These are phyloP conservation scores for Aquilaria sinensis DNA, from an alignment of 345 rosid species.

Conservation along the genomic window DNA sequence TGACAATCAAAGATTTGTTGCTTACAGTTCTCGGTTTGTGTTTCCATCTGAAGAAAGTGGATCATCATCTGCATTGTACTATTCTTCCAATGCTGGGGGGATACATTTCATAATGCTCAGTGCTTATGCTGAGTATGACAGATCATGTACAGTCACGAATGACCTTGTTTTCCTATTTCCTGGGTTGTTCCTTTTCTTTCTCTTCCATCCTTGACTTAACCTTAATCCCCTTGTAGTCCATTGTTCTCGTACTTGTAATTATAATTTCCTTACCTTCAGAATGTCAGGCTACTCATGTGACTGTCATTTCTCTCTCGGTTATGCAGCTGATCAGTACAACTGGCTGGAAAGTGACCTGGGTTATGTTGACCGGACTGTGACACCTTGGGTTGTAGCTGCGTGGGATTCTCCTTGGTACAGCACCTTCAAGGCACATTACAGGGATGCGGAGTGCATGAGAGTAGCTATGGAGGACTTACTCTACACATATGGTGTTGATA, in stretches of 20 bases:
- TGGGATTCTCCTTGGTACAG: conserved; percentile 95
- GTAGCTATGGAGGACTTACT: conserved; percentile 73
- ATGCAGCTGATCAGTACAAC: conserved; percentile 63
- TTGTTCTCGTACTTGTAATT: background rate
- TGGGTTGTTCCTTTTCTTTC: background rate
- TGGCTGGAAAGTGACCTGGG: conserved; percentile 75
- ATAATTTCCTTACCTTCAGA: background rate
- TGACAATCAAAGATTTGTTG: conserved; percentile 54
- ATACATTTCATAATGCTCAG: conserved; percentile 88
- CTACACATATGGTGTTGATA: conserved; percentile 49
- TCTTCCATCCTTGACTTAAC: background rate
- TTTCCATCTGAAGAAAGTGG: conserved; percentile 74
- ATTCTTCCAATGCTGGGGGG: conserved; percentile 91
- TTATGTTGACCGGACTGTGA: conserved; percentile 50
- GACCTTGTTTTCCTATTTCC: conserved; percentile 3
- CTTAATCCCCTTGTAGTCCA: background rate
- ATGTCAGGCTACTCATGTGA: conserved; percentile 5
- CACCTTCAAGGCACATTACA: conserved; percentile 66
- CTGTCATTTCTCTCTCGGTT: conserved; percentile 6
- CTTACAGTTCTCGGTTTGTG: conserved; percentile 82
- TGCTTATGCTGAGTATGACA: conserved; percentile 54
- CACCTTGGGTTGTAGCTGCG: conserved; percentile 86
- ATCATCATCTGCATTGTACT: conserved; percentile 66
- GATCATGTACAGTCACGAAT: conserved; percentile 41
- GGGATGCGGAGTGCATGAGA: conserved; percentile 92